Conservation (phyloP, 1,284 basidiomycete genomes). For the Ceratobasidium papillatum region DNA sequence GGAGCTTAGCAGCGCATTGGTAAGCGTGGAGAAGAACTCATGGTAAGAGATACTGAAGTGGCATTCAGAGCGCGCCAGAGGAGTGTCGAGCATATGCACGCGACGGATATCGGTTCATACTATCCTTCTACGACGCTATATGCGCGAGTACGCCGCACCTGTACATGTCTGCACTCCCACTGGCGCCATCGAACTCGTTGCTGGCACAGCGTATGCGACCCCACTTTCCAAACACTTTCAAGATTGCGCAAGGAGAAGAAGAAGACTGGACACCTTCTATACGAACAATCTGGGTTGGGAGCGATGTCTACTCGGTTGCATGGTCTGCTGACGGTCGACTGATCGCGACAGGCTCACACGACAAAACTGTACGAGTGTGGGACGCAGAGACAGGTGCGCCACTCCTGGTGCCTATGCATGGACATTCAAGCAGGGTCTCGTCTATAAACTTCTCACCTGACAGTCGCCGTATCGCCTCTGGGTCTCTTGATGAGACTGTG, state of each 20-base stretch:
- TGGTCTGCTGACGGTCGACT: too few relatives aligned
- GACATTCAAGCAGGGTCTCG: neutral
- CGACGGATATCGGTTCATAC: constrained; percentile 23
- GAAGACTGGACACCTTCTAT: neutral
- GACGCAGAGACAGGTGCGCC: constrained; percentile 4
- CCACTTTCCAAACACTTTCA: neutral
- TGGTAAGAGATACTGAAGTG: too few relatives aligned
- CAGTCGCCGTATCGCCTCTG: too few relatives aligned
- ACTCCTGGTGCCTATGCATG: neutral
- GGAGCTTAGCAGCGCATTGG: neutral
- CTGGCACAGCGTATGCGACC: neutral
- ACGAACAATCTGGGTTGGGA: neutral
- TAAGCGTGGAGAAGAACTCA: neutral
- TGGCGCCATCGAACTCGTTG: constrained; percentile 12
- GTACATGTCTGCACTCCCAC: constrained; percentile 35
- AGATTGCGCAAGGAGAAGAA: neutral
- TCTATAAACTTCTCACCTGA: too few relatives aligned
- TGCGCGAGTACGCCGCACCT: constrained; percentile 24
- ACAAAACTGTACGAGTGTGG: too few relatives aligned
- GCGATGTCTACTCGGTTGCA: neutral
- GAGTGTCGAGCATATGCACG: neutral
- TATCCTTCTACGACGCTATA: constrained; percentile 24
- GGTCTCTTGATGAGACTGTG: too few relatives aligned
- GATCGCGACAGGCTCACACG: too few relatives aligned
- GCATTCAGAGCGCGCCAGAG: neutral